Conservation (phyloP, 345 rosid genomes). For the Acer yangbiense region DNA sequence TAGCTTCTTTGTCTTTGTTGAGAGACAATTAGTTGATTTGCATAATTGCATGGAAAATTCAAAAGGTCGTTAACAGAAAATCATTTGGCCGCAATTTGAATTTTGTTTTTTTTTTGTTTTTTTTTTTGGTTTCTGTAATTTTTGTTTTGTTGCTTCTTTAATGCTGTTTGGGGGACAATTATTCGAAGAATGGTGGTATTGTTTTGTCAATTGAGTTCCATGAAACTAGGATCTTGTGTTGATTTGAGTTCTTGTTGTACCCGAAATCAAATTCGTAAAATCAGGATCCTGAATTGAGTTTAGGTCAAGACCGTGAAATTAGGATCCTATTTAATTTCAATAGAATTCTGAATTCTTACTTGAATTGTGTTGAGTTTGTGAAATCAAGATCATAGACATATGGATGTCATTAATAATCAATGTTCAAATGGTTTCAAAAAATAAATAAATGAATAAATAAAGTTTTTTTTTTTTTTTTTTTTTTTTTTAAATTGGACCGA, state of each 20-base stretch:
- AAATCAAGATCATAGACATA: no score
- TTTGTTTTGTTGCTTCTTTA: no score
- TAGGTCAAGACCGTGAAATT: neutral
- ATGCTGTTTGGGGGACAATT: no score
- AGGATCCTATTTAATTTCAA: neutral
- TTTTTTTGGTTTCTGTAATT: no score
- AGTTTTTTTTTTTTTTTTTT: no score
- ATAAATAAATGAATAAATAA: no score
- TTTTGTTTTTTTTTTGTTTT: no score
- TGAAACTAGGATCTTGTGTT: conserved; percentile 1
- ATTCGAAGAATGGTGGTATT: neutral
- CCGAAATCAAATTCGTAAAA: neutral
- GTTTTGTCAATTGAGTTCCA: neutral
- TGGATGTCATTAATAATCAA: conserved; percentile 11
- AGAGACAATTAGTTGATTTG: conserved; percentile 15
- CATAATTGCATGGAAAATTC: neutral
- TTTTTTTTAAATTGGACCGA: no score
- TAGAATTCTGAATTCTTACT: neutral
- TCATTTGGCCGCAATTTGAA: no score
- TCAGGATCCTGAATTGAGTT: neutral
- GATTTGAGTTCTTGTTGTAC: neutral
- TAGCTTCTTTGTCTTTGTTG: no score
- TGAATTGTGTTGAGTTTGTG: neutral
- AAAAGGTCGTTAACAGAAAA: conserved; percentile 8
- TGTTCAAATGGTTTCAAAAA: no score